phyloP scores from a whole-genome alignment of 2,329 filamentous ascomycete species.

The Ophiostoma piceae region DNA sequence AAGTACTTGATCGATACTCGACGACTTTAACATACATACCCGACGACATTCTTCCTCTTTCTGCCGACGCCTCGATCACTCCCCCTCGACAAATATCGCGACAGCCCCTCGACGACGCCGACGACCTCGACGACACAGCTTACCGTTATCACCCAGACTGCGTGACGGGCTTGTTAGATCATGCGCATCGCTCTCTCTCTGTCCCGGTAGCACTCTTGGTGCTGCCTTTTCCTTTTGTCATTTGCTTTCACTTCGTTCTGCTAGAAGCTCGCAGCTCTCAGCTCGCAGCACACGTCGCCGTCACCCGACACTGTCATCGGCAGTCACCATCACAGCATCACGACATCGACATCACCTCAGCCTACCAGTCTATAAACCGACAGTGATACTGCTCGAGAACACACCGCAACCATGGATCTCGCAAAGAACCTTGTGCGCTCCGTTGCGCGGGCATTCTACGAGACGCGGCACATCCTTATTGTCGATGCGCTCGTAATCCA shows the following conservation, averaged over 20 bases:
- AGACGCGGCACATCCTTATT: constrained; percentile 76
- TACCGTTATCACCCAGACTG: not conserved
- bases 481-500: constrained; percentile 83
- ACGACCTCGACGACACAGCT: not conserved
- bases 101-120: not conserved
- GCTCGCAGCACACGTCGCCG: not conserved
- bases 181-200: constrained; percentile 20
- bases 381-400: not conserved
- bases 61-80: not conserved
- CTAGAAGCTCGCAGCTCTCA: not conserved
- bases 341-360: not conserved
- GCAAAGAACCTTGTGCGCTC: constrained; percentile 78
- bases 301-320: not conserved
- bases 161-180: constrained; percentile 17
- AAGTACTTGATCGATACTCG: not conserved
- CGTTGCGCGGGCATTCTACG: constrained; percentile 79
- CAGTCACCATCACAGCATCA: not conserved
- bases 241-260: not conserved
- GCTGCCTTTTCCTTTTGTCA: constrained; percentile 17
- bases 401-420: constrained; percentile 42
- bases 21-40: not conserved
- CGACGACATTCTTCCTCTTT: not conserved
- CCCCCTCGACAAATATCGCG: not conserved
- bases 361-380: not conserved
- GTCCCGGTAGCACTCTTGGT: constrained; percentile 26